Evolutionary conservation across 495 filamentous ascomycete species (phyloP).

Genomic region (Staphylotrichum tortipilum): DNA sequence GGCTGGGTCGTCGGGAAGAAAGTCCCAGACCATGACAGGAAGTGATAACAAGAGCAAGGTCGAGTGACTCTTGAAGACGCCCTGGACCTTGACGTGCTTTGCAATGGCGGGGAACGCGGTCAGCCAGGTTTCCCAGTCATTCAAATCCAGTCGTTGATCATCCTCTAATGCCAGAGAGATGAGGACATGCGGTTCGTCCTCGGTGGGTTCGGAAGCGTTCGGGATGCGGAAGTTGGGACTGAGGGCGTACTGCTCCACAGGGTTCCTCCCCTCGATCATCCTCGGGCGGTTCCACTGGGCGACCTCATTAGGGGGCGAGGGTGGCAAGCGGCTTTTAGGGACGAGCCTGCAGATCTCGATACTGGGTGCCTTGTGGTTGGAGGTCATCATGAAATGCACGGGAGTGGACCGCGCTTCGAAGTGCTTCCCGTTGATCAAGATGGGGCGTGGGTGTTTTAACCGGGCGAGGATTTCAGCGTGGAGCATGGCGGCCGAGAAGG

Average conservation of each 20-base stretch:
- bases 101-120: slow-evolving; percentile 38
- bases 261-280: slow-evolving; percentile 12
- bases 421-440: slow-evolving; percentile 40
- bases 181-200: slow-evolving; percentile 43
- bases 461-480: slow-evolving; percentile 44
- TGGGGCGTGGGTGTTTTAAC: slow-evolving; percentile 43
- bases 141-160: slow-evolving; percentile 38
- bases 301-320: slow-evolving; percentile 26
- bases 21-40: slow-evolving; percentile 46
- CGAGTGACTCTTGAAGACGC: slow-evolving; percentile 46
- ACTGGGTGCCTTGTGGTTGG: slow-evolving; percentile 43
- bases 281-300: slow-evolving; percentile 5
- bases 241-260: slow-evolving; percentile 11
- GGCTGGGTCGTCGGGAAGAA: slow-evolving; percentile 41
- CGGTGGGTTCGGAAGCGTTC: slow-evolving; percentile 27
- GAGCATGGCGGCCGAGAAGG: slow-evolving; percentile 44
- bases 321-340: slow-evolving; percentile 19
- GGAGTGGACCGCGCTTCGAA: slow-evolving; percentile 43
- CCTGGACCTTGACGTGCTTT: slow-evolving; percentile 44
- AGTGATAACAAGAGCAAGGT: slow-evolving; percentile 40
- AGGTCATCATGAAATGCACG: slow-evolving; percentile 47
- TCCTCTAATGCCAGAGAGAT: slow-evolving; percentile 46
- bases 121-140: slow-evolving; percentile 43
- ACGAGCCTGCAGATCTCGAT: slow-evolving; percentile 39
- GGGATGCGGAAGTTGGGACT: slow-evolving; percentile 16